Base-by-base conservation (phyloP, 129 eudicot species). In the Deinandra increscens region DNA sequence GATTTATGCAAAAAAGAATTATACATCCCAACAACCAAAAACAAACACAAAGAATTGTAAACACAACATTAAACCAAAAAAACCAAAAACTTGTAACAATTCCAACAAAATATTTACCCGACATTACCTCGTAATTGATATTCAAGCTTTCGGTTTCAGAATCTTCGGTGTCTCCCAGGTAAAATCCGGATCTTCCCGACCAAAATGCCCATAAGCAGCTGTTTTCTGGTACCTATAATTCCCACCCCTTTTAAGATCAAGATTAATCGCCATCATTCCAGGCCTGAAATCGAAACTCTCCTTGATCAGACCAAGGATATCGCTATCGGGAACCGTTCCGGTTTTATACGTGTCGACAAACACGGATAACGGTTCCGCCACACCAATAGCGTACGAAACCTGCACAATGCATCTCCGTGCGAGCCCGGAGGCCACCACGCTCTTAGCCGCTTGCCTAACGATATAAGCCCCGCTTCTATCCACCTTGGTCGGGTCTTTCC, bases 201-300 rank as follows among this genome's bases (percentile, higher is more conserved):
- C 95, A 58, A 87, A 87, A 80, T 87, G 95, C 17, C 95, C 95
- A 14, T 86, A 86, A 69, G 91, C 91, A 61, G 91, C 87, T 2
- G 88, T 86, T 75, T 86, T 86, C 82, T 84, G 95, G 76, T 84
- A 87, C 95, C 95, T 81, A 46, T 54, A 84, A 60, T 87, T 84
- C 20, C 89, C 89, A 51, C 95, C 95, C 56, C 95, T 84, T 76
- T 36, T 78, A 60, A 87, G 73, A 68, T 87, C 95, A 41, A 87
- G 89, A 61, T 87, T 74, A 14, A 84, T 84, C 12, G 95, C 87
- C 67, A 87, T 87, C 95, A 87, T 80, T 7, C 94, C 89, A 0
- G 89, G 94, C 87, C 89, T 79, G 18, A 84, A 87, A 79, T 87
- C 94, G 26, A 87, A 87, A 66, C 73, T 72, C 74, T 87, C 95